Conservation (phyloP, 805 yeast genomes). For the Scheffersomyces ergatensis region DNA sequence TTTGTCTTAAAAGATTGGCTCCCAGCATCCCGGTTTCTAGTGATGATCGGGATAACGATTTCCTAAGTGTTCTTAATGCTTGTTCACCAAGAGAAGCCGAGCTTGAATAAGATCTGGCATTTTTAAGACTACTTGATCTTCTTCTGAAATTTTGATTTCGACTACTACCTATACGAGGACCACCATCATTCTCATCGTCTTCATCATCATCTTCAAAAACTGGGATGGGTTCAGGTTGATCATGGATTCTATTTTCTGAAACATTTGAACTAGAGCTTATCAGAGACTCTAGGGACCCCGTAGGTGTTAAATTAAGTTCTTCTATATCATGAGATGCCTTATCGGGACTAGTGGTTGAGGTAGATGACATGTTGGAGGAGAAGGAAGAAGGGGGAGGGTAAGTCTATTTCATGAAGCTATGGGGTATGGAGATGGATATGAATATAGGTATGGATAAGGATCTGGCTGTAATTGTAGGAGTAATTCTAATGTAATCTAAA, state of each 20-base stretch:
- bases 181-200: background rate
- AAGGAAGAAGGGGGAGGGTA: no score
- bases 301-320: background rate
- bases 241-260: background rate
- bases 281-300: background rate
- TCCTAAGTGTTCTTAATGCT: background rate
- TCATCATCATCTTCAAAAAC: background rate
- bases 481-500: no score
- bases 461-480: no score
- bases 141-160: background rate
- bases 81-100: background rate
- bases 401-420: no score
- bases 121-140: background rate
- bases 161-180: background rate
- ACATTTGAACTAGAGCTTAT: background rate
- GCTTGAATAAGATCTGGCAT: background rate
- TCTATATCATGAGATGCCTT: no score
- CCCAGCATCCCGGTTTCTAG: background rate
- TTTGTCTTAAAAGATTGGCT: constrained; percentile 3
- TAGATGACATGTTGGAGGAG: no score
- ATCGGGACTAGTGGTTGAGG: no score
- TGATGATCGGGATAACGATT: constrained; percentile 1
- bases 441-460: no score
- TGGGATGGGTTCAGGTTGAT: background rate
- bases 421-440: no score